Base-by-base conservation (phyloP, 2,329 filamentous ascomycete genomes). In the Colletotrichum sansevieriae region DNA sequence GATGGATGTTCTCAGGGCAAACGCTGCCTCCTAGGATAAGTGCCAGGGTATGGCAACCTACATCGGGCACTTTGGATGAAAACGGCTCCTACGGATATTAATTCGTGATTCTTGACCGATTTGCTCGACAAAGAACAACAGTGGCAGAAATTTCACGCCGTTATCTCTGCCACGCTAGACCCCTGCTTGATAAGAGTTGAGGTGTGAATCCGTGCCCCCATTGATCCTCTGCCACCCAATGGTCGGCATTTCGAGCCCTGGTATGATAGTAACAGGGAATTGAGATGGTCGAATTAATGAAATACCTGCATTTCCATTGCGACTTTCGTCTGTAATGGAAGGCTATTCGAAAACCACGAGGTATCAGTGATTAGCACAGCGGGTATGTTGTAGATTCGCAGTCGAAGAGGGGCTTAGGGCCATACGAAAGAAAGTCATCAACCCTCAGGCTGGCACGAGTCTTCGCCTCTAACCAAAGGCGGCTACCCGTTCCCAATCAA, bases 131-230 rank as follows among this genome's bases (percentile, higher is more conserved):
- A 13, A 35, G 15, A n/a, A 22, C 10, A n/a, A 2, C 25, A 57
- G 12, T 2, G 37, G 46, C 33, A 58, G 52, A 29, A 46, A 25
- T 52, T 46, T n/a, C 46, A 41, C 29, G 33, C n/a, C 47, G 52
- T 68, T 64, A 68, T 65, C 65, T 59, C 46, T 58, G 46, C 37
- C 44, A 33, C 29, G 46, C 65, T 58, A 55, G 44, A 51, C 41
- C 62, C 62, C 33, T 68, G 61, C 33, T 60, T 60, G 47, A 60
- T 43, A 39, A 35, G 12, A 54, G 29, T 18, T 41, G 22, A 15
- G 47, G 20, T 39, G 25, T 43, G 51, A 60, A 13, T 58, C 57
- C 59, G 49, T n/a, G 58, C 15, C 65, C 60, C 52, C 52, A 39
- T 65, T 49, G 52, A 59, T 59, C 49, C 55, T 55, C 55, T 52